Base-by-base conservation (phyloP, 306 rosid genomes). In the Rosa lucieae region DNA sequence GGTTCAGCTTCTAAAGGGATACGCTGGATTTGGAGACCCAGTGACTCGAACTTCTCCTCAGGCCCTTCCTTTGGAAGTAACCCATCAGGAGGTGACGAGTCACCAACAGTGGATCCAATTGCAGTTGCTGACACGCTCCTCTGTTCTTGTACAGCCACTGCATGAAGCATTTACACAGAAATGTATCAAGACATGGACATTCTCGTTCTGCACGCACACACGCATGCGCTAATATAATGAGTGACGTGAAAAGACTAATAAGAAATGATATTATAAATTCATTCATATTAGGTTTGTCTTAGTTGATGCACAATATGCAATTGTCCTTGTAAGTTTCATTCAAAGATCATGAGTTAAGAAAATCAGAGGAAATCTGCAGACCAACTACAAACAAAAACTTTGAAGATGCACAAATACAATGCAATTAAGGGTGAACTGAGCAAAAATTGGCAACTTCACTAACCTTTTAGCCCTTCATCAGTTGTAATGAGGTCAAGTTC, bases 131-230 rank as follows among this genome's bases (percentile, higher is more conserved):
- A 96, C 46, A 84, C 91, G 9, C 93, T 84, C 87, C 90, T 90
- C 80, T 91, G 99, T 87, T 90, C 97, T 85, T 91, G 98, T 83
- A 96, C 96, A 0, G 99, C 99, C 86, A 77, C 99, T 96, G 39
- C 76, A 88, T 76, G 77, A 58, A 80, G 81, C 52, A 62, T 70
- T 29, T 43, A 46, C 5, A 70, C 12, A 58, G 5, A 55, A 14
- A 69, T 59, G 42, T 5, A 81, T 39, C 20, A 58, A 56, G 40
- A n/a, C 29, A 40, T 10, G 23, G 18, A 46, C 20, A 52, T 3
- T 35, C 15, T 49, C 8, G 15, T 26, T 62, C 67, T 26, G 3
- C 35, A 32, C 35, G 40, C 1, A 0, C 17, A n/a, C 37, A 11
- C 35, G 40, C 3, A 6, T 51, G 56, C 14, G 20, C 44, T 26